Conservation (phyloP, 306 rosid genomes). For the Quillaja saponaria region DNA sequence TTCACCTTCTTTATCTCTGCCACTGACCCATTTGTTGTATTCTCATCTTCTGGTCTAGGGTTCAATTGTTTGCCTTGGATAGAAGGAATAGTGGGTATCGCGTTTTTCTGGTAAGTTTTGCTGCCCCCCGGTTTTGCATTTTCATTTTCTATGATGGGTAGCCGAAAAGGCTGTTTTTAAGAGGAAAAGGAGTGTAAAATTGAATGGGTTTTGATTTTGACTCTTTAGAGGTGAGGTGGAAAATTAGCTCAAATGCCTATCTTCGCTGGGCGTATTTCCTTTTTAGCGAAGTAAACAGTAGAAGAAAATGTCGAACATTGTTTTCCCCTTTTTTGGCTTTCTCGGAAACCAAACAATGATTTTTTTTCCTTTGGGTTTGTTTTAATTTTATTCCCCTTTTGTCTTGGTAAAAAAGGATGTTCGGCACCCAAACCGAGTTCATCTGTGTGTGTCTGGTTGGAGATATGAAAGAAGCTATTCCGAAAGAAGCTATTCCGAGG, state of each 20-base stretch:
- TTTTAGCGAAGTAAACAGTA: conserved; percentile 1
- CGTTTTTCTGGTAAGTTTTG: conserved; percentile 24
- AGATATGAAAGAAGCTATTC: no score
- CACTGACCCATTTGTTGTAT: not conserved
- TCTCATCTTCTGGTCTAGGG: conserved; percentile 28
- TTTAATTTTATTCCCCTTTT: not conserved
- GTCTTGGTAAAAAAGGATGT: not conserved
- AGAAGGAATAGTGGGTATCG: not conserved
- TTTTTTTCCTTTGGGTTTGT: not conserved
- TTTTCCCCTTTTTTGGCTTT: conserved; percentile 4
- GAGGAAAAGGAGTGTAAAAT: not conserved
- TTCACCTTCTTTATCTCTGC: not conserved
- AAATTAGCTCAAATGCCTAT: conserved; percentile 8
- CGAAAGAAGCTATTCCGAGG: no score
- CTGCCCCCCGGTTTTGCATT: conserved; percentile 6
- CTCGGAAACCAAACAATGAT: not conserved
- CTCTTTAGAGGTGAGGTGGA: not conserved
- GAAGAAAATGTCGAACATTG: not conserved
- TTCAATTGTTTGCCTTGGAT: conserved; percentile 17
- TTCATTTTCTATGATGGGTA: conserved; percentile 4
- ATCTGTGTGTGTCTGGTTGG: no score
- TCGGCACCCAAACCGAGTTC: no score
- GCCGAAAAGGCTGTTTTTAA: conserved; percentile 9
- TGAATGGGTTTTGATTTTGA: conserved; percentile 1
- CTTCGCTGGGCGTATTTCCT: conserved; percentile 5